Base-by-base conservation (phyloP, 495 filamentous ascomycete genomes). In the Neurospora sublineolata region DNA sequence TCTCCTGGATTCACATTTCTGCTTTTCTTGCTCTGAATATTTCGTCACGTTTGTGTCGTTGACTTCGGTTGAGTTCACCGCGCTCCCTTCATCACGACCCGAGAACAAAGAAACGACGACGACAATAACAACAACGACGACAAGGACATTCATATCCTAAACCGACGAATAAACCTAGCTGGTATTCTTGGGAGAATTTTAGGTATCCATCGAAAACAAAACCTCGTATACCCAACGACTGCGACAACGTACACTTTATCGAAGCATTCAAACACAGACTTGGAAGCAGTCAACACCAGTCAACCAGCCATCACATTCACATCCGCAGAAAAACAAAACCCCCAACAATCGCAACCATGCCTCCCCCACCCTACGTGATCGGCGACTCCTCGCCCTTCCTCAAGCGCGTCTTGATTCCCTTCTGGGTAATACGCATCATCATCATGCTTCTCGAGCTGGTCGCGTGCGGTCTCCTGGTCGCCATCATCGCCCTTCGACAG, bases 371-470 rank as follows among this genome's bases (percentile, higher is more conserved):
- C 52, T 79, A 72, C 52, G 38, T 78, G 38, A 64, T 77, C 40
- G 76, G 75, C 72, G 79, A 80, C 30, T 74, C 75, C 27, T 80
- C 79, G 72, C 77, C 79, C n/a, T 80, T 81, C 42, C 75, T 83
- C 73, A 83, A 83, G 75, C 81, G 81, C 83, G 86, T 89, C 1
- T 84, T 97, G 3, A 84, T 97, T 23, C 94, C 94, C 0, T 97
- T 92, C 82, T 97, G 94, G 94, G 93, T 93, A 11, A 92, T 95
- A 77, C 88, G 91, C 30, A 87, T 90, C 69, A 88, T 78, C 52
- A 73, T 79, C 70, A 74, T 79, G 75, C 6, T 79, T 1, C 8
- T 78, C 69, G 73, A 72, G 37, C 72, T 78, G 33, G 75, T 4
- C 68, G 14, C 76, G 27, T 79, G 74, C 70, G 74, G n/a, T 16